These are phyloP conservation scores for Schwanniomyces etchellsii DNA, from an alignment of 1,139 yeast genomes.

Conservation along the genomic window DNA sequence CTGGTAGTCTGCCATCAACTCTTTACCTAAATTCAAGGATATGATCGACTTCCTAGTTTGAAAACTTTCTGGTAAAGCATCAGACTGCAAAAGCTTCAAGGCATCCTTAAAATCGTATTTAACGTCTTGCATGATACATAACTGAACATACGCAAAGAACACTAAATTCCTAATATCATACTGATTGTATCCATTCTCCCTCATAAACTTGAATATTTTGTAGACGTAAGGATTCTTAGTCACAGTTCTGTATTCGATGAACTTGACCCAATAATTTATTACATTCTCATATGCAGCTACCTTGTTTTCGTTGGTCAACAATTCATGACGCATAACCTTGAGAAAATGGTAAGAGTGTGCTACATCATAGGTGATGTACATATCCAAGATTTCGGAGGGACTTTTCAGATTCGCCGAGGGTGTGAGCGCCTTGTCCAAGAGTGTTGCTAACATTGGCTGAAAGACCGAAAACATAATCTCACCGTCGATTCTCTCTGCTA, in stretches of 20 bases:
- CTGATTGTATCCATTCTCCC: conserved; percentile 7
- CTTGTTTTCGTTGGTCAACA: conserved; percentile 11
- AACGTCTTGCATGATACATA: conserved; percentile 19
- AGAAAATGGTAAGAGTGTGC: conserved; percentile 31
- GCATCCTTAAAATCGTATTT: conserved; percentile 22
- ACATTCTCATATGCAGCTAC: conserved; percentile 16
- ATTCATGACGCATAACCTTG: conserved; percentile 16
- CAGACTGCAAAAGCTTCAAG: conserved; percentile 22
- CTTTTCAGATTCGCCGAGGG: conserved; percentile 12
- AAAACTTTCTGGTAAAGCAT: conserved; percentile 19
- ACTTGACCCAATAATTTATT: conserved; percentile 30
- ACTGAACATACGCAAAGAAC: conserved; percentile 30
- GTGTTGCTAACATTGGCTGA: conserved; percentile 18
- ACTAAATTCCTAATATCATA: conserved; percentile 18
- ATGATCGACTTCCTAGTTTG: conserved; percentile 14
- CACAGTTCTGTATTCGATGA: conserved; percentile 20
- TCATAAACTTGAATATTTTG: conserved; percentile 9
- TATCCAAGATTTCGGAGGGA: conserved; percentile 20
- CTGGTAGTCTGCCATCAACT: conserved; percentile 9
- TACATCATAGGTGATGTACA: conserved; percentile 21
- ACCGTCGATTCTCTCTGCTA: conserved; percentile 24
- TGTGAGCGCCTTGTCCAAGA: conserved; percentile 17
- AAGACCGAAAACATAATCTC: conserved; percentile 20
- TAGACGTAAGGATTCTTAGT: conserved; percentile 9
- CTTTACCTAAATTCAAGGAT: conserved; percentile 4